Evolutionary conservation across 306 rosid genomes (phyloP).

Genomic region (Vachellia collinsii): DNA sequence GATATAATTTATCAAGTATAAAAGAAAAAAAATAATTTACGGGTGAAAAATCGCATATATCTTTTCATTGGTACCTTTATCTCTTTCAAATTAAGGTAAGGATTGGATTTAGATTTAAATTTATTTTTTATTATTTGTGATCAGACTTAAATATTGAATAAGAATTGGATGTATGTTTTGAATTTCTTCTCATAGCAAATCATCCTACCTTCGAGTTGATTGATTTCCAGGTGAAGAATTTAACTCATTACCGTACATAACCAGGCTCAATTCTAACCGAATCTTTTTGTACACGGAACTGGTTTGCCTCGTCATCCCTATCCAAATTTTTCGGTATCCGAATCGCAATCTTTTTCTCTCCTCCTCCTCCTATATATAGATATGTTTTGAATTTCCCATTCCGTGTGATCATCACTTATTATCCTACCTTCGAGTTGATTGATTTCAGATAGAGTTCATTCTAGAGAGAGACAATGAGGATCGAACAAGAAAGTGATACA

Average conservation of each 20-base stretch:
- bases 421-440: not conserved
- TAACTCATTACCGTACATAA: not conserved
- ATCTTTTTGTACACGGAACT: constrained; percentile 11
- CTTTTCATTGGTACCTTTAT: no score
- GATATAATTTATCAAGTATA: no score
- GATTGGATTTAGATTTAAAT: no score
- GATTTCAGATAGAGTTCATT: not conserved
- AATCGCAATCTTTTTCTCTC: not conserved
- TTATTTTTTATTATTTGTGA: no score
- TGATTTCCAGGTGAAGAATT: no score
- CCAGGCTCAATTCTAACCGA: not conserved
- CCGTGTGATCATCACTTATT: not conserved
- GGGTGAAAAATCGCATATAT: not conserved
- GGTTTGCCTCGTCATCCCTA: not conserved
- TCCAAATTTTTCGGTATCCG: not conserved
- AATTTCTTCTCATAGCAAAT: no score
- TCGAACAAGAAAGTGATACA: constrained; percentile 61
- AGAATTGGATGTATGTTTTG: no score
- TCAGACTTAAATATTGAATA: no score
- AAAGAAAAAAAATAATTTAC: no score
- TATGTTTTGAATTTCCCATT: not conserved
- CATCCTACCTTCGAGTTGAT: no score
- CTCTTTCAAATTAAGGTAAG: no score
- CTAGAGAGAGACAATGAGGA: constrained; percentile 56
- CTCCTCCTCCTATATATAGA: not conserved